phyloP scores from a whole-genome alignment of 176 grass and related monocot species.

The Melocanna baccifera region DNA sequence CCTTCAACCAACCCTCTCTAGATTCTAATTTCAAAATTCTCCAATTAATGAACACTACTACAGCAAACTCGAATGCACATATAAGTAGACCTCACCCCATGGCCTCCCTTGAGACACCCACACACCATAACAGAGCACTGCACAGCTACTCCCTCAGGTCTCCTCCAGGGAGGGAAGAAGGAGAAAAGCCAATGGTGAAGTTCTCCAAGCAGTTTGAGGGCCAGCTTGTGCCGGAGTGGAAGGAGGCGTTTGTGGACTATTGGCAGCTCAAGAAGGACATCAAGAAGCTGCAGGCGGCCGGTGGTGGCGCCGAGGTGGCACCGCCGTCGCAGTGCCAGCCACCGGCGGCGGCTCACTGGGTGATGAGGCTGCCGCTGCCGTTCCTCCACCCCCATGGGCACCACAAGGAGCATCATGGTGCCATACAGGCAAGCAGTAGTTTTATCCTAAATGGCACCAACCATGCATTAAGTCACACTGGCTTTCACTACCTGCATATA shows the following conservation, averaged over 20 bases:
- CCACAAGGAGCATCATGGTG: conserved; percentile 50
- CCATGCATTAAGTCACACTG: not conserved
- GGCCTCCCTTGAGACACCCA: conserved; percentile 29
- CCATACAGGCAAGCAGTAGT: conserved; percentile 64
- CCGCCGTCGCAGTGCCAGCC: conserved; percentile 7
- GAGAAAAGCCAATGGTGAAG: conserved; percentile 62
- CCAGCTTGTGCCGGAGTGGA: conserved; percentile 97
- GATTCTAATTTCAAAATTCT: conserved; percentile 42
- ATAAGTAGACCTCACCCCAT: conserved; percentile 39
- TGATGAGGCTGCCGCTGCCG: conserved; percentile 57
- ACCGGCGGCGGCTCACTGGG: conserved; percentile 34
- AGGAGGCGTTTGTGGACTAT: conserved; percentile 95
- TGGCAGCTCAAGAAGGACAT: conserved; percentile 91
- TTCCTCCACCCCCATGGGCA: conserved; percentile 58
- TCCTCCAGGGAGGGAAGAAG: not conserved
- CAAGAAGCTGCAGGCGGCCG: conserved; percentile 60
- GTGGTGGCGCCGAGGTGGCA: not conserved
- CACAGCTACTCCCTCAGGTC: not conserved
- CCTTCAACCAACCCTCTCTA: conserved; percentile 37
- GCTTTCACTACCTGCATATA: not conserved
- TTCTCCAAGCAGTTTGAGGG: conserved; percentile 96
- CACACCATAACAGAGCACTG: conserved; percentile 4
- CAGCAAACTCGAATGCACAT: conserved; percentile 42
- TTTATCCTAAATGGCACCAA: not conserved
- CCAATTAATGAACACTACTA: conserved; percentile 1